Base-by-base conservation (phyloP, 1,284 basidiomycete species). In the Vanrija sp. region DNA sequence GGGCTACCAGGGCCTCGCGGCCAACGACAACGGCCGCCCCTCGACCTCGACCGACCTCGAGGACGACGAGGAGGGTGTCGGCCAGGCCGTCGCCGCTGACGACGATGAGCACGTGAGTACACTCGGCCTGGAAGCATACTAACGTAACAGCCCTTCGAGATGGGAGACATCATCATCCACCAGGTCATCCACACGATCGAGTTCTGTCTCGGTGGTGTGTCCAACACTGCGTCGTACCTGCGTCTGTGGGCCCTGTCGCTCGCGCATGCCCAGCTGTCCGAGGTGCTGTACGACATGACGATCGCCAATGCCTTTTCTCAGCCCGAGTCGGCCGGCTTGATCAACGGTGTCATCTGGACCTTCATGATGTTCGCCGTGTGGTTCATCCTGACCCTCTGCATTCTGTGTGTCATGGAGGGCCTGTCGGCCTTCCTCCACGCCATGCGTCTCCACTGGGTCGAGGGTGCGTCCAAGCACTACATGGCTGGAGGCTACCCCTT, bases 121-220 rank as follows among this genome's bases (percentile, higher is more conserved):
- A 31, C 31, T 14, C 5, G 15, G 8, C 8, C 31, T 9, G 12
- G 2, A 31, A 9, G 9, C 12, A 4, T 2, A 4, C 31, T 31
- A 31, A 31, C 31, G 9, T 14, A 9, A 14, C 50, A 52, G 39
- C 46, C 25, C 35, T 82, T 82, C 72, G 93, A 97, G 71, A 90
- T 98, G 75, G 82, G 92, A 69, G 95, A 98, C 77, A 84, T 97
- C 46, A 83, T 96, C 41, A 90, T 98, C 56, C 93, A 98, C 78
- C 95, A 98, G 75, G 82, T 96, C 61, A 98, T 98, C 68, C 93
- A 95, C 77, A 96, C 94, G 23, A 97, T 97, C 76, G 96, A 98
- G 79, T 98, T 98, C 80, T 98, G 95, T 72, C 84, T 98, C 86
- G 74, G 94, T 19, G 97, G 95, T 77, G 97, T 99, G 72, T 98